phyloP scores from a whole-genome alignment of 768 basidiomycete species.

The Lyophyllum shimeji region DNA sequence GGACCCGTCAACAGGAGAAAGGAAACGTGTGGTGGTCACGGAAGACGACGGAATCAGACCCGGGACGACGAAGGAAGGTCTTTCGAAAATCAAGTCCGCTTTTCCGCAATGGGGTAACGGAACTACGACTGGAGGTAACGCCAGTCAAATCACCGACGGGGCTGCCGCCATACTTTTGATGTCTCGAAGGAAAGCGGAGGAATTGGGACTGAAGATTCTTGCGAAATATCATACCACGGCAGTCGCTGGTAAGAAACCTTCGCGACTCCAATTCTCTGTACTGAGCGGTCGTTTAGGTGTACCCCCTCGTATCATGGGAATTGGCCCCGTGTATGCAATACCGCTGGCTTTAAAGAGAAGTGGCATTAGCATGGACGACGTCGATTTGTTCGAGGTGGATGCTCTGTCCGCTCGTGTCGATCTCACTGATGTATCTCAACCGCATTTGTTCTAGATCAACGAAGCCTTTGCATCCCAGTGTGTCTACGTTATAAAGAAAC shows the following conservation, averaged over 20 bases:
- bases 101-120: constrained; percentile 82
- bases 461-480: constrained; percentile 89
- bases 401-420: not conserved
- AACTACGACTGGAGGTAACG: constrained; percentile 82
- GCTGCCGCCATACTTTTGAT: constrained; percentile 82
- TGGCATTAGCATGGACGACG: constrained; percentile 65
- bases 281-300: constrained; percentile 41
- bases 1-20: constrained; percentile 53
- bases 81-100: constrained; percentile 67
- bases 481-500: constrained; percentile 67
- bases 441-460: constrained; percentile 59
- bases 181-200: constrained; percentile 77
- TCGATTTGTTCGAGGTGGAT: constrained; percentile 76
- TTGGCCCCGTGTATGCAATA: constrained; percentile 85
- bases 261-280: not conserved
- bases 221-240: constrained; percentile 77
- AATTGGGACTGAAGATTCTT: constrained; percentile 69
- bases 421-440: not conserved
- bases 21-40: constrained; percentile 51
- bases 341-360: constrained; percentile 68
- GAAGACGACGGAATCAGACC: constrained; percentile 80
- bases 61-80: constrained; percentile 65
- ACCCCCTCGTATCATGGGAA: constrained; percentile 83
- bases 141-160: constrained; percentile 83
- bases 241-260: constrained; percentile 49